A percentile compares a stretch with the other conserved stretches of the same genome.
phyloP scores from a whole-genome alignment of 1,139 yeast species.

The Saccharomycopsis crataegensis region DNA sequence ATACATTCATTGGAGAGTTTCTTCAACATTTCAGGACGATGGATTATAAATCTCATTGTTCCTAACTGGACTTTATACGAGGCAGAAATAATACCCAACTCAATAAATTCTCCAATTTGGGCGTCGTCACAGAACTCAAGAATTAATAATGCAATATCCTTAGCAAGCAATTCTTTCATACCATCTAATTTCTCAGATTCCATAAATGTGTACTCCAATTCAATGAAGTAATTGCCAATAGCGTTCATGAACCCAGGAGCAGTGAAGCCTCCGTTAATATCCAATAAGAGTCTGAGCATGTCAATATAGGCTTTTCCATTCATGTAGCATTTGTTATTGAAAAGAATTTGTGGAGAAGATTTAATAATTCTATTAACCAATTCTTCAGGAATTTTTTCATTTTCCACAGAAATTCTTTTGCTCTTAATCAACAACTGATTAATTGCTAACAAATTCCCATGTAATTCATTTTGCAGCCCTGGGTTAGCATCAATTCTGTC shows the following conservation, averaged over 20 bases:
- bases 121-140: conserved; percentile 20
- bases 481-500: conserved; percentile 18
- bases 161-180: conserved; percentile 37
- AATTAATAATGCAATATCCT: conserved; percentile 29
- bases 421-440: conserved; percentile 25
- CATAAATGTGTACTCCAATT: conserved; percentile 13
- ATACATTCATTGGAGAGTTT: conserved; percentile 22
- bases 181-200: conserved; percentile 33
- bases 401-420: neutral
- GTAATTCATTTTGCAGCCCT: conserved; percentile 29
- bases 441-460: conserved; percentile 50
- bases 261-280: neutral
- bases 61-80: conserved; percentile 44
- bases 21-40: conserved; percentile 17
- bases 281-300: conserved; percentile 23
- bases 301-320: conserved; percentile 35
- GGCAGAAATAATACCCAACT: conserved; percentile 32
- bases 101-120: conserved; percentile 26
- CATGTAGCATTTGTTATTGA: conserved; percentile 28
- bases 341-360: conserved; percentile 24
- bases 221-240: conserved; percentile 28
- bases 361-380: conserved; percentile 21
- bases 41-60: conserved; percentile 31
- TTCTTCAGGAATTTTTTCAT: conserved; percentile 11
- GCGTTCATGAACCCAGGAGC: conserved; percentile 6